These are phyloP conservation scores for Fusarium coffeatum DNA, from an alignment of 2,329 filamentous ascomycete genomes.

Conservation along the genomic window DNA sequence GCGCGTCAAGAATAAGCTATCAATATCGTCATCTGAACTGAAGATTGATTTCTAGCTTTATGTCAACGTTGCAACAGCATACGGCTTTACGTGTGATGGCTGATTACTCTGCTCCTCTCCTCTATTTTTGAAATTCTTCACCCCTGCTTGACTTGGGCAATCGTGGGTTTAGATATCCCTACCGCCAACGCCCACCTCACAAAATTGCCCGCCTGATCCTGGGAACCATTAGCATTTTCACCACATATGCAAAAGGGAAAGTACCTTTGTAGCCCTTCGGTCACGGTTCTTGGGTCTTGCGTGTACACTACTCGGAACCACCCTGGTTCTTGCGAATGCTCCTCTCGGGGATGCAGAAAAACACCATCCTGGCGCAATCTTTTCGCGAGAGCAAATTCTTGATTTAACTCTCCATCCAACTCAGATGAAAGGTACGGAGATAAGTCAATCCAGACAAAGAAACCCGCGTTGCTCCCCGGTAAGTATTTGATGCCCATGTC, in stretches of 20 bases:
- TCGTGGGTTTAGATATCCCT: constrained; percentile 2
- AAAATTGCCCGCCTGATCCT: constrained; percentile 33
- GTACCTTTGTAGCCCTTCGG: constrained; percentile 53
- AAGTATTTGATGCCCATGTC: constrained; percentile 58
- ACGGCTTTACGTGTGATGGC: not conserved
- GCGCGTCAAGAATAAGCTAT: constrained; percentile 3
- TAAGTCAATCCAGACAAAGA: constrained; percentile 68
- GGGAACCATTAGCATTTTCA: constrained; percentile 11
- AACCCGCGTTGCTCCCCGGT: constrained; percentile 63
- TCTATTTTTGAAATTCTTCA: constrained; percentile 20
- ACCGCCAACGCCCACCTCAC: not conserved
- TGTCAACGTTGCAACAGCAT: constrained; percentile 3
- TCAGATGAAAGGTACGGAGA: constrained; percentile 55
- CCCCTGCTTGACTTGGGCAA: not conserved
- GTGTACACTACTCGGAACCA: constrained; percentile 67
- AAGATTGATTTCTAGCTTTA: constrained; percentile 33
- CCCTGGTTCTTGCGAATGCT: constrained; percentile 59
- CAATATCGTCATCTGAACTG: constrained; percentile 8
- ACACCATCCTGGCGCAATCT: constrained; percentile 60
- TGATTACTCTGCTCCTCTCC: not conserved
- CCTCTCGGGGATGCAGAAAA: constrained; percentile 61
- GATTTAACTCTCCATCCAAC: constrained; percentile 47
- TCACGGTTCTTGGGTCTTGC: constrained; percentile 51
- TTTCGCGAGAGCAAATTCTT: constrained; percentile 59
- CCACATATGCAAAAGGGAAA: not conserved